A percentile compares a stretch with the other conserved stretches of the same genome.
phyloP scores from a whole-genome alignment of 768 basidiomycete genomes.

The Trametes punicea region DNA sequence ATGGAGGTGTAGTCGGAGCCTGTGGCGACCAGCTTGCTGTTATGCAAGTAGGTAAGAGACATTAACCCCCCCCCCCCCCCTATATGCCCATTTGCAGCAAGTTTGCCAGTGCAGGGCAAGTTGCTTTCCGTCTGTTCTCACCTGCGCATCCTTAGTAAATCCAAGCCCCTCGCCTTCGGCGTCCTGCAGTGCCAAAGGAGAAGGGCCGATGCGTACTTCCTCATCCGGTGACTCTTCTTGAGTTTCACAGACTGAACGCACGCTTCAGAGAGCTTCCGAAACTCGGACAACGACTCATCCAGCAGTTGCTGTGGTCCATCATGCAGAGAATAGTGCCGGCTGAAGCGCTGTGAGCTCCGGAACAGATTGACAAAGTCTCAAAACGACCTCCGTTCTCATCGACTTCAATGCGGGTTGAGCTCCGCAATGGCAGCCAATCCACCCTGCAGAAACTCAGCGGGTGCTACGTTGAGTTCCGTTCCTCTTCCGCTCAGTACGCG shows the following conservation, averaged over 20 bases:
- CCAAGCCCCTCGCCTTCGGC: too few species aligned
- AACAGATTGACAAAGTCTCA: not conserved
- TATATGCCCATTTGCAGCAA: not conserved
- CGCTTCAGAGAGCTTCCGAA: too few species aligned
- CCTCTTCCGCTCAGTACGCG: not conserved
- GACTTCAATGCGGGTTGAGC: conserved; percentile 13
- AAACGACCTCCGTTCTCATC: conserved; percentile 10
- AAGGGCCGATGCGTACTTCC: too few species aligned
- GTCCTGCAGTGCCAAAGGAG: too few species aligned
- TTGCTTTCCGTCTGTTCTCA: not conserved
- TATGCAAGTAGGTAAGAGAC: conserved; percentile 11
- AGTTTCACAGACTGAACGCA: too few species aligned
- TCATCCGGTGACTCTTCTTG: too few species aligned
- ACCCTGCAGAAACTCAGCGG: conserved; percentile 4
- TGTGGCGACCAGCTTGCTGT: conserved; percentile 9
- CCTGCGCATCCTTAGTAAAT: too few species aligned
- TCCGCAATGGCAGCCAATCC: not conserved
- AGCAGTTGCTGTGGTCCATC: too few species aligned
- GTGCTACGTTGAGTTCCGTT: not conserved
- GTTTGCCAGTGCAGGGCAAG: not conserved
- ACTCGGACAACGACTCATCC: too few species aligned
- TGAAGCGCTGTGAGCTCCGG: not conserved
- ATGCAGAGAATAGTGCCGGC: conserved; percentile 6
- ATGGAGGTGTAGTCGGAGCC: conserved; percentile 13
- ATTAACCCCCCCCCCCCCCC: not conserved